Base-by-base conservation (phyloP, 768 basidiomycete species). In the Cyathus striatus region DNA sequence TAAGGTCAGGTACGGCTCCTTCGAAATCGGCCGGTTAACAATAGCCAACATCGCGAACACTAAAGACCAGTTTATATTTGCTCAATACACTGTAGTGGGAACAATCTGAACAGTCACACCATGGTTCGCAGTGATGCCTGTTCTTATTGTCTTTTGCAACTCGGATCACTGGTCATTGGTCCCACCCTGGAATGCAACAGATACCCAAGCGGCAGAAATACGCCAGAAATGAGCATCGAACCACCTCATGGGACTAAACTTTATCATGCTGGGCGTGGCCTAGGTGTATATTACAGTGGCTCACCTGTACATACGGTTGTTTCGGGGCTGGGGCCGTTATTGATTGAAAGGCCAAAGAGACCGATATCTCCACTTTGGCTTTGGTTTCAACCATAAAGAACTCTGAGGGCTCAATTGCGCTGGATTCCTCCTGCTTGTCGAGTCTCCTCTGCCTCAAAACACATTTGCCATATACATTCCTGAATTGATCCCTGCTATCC, bases 1-100 rank as follows among this genome's bases (percentile, higher is more conserved):
- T 69, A 69, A 65, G 63, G 53, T 59, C 61, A 68, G 67, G 68
- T 59, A 70, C 65, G 34, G 46, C 55, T 18, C 7, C 17, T 18
- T 18, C 41, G 51, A 24, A 47, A 43, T 49, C 17, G 23, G 38
- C 49, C 50, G 38, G 35, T 46, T 48, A 33, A 57, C 57, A 59
- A 57, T 61, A 59, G 51, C 44, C 54, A 57, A 54, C 59, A 59
- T 40, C 44, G 53, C 51, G 51, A 42, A 21, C 34, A 16, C 23
- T 37, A 26, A 50, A 52, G 56, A 49, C 50, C 53, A 49, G 52
- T 48, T 46, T 41, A 32, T 23, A 47, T 42, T 41, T 40, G 48
- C 46, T 33, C n/a, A n/a, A n/a, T n/a, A n/a, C n/a, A n/a, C n/a
- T n/a, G n/a, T n/a, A 50, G 46, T 41, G 45, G 43, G 45, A 52